Conservation (phyloP, 2,329 filamentous ascomycete species). For the Paecilomyces sp. region DNA sequence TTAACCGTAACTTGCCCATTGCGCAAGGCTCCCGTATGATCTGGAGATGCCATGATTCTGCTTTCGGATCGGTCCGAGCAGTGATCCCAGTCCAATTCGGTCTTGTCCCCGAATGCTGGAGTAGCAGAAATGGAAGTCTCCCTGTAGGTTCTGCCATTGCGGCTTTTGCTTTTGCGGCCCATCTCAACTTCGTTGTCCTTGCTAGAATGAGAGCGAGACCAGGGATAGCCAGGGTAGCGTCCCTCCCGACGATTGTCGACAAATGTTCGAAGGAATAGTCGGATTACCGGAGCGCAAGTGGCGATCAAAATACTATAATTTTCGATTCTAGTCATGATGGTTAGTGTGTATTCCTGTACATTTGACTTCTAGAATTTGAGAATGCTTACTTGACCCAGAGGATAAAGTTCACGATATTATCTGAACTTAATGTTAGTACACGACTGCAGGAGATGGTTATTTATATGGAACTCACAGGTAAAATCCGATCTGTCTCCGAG, state of each 20-base stretch:
- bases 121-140: neutral
- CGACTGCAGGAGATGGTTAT: neutral
- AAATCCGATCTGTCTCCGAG: constrained; percentile 26
- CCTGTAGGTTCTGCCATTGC: neutral
- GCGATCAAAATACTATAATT: constrained; percentile 31
- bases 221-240: constrained; percentile 11
- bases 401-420: constrained; percentile 28
- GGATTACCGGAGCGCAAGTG: constrained; percentile 25
- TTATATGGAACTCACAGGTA: constrained; percentile 13
- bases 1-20: constrained; percentile 16
- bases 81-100: constrained; percentile 4
- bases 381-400: constrained; percentile 29
- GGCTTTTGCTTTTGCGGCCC: constrained; percentile 1
- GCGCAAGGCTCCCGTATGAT: constrained; percentile 6
- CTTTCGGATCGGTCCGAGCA: constrained; percentile 6
- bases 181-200: constrained; percentile 7
- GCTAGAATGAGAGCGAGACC: constrained; percentile 13
- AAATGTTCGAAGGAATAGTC: constrained; percentile 24
- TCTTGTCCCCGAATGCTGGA: neutral
- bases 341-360: neutral
- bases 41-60: constrained; percentile 1
- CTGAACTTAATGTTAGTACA: constrained; percentile 1
- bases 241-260: constrained; percentile 17
- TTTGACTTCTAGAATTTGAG: neutral
- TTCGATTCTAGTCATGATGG: constrained; percentile 25